Percentiles rank a stretch among this genome's conserved stretches.
Evolutionary conservation across 1,284 basidiomycete species (phyloP).

Genomic region (Mrakiaceae sp.): DNA sequence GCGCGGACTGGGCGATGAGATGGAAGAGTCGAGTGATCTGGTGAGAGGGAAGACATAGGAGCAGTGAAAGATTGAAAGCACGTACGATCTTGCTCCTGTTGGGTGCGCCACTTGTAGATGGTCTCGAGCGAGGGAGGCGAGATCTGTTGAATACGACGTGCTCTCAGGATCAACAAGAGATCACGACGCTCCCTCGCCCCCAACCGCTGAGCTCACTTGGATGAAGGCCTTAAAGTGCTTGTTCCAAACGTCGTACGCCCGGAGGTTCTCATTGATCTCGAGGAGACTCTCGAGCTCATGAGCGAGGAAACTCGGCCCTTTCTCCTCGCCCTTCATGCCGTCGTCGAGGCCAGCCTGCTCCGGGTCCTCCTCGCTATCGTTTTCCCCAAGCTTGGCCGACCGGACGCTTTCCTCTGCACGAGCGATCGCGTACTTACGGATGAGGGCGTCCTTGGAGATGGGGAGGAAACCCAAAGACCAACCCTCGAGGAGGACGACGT

Average conservation of each 20-base stretch:
- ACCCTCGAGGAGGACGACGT: slow-evolving; percentile 65
- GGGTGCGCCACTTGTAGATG: slow-evolving; percentile 8
- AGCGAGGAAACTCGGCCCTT: slow-evolving; percentile 14
- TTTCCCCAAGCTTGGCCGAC: not conserved
- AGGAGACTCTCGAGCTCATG: slow-evolving; percentile 42
- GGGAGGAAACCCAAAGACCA: slow-evolving; percentile 37
- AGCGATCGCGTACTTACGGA: slow-evolving; percentile 26
- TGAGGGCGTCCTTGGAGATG: not conserved
- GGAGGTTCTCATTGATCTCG: slow-evolving; percentile 51
- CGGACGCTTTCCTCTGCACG: not conserved
- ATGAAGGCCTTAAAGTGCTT: slow-evolving; percentile 13
- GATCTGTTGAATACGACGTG: not conserved
- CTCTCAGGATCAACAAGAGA: not conserved
- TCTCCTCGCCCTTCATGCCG: not conserved
- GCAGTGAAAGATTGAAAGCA: not conserved
- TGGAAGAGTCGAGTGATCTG: not conserved
- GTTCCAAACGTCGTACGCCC: slow-evolving; percentile 56
- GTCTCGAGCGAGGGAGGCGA: slow-evolving; percentile 1
- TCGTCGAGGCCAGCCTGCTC: not conserved
- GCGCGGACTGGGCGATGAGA: slow-evolving; percentile 3
- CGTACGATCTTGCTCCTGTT: slow-evolving; percentile 11
- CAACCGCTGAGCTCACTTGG: not conserved
- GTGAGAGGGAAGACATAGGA: not conserved
- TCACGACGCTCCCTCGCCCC: not conserved
- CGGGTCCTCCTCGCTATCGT: not conserved